Evolutionary conservation across 306 rosid species (phyloP), one percentile per base, ranked within the genome.

Genomic region (Corylus heterophylla): DNA sequence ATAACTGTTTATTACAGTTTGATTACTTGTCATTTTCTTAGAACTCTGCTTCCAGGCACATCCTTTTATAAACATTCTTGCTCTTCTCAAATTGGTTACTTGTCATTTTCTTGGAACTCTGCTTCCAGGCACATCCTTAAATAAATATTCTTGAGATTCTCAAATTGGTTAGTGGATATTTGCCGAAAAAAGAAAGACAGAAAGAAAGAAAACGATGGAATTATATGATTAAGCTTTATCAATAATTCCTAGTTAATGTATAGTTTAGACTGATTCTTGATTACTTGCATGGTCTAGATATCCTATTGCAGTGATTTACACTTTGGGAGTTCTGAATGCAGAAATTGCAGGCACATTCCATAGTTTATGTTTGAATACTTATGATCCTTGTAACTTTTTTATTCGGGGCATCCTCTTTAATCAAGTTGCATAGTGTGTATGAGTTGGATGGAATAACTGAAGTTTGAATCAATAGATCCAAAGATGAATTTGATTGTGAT

Each of bases 1-100:
- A 17, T 27, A 31, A 64, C 62, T 17, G 64, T n/a, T 7, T 67
- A 7, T 42, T 37, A 14, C 66, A 22, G 18, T 68, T 25, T 16
- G 54, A 42, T 77, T 45, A 63, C 55, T 63, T 20, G 51, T 74
- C 47, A 27, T 71, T 69, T 49, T 81, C 71, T 35, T 25, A 27
- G 55, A 61, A 63, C 54, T 72, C 49, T 68, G 44, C 14, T 69
- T 72, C 51, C 71, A 37, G 62, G 7, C 22, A 42, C 76, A 52
- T 47, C 45, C 48, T 51, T 52, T 20, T 16, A 45, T 8, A 62
- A 48, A 37, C 35, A 54, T n/a, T 67, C 29, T 25, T 69, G 42
- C 17, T 22, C 2, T 48, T 70, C 55, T 70, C 11, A 45, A 70
- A 39, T 11, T 69, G 52, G 37, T 69, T 29, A 7, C 0, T 22